Conservation (phyloP, 2,329 filamentous ascomycete species). For the Fusarium praegraminearum region DNA sequence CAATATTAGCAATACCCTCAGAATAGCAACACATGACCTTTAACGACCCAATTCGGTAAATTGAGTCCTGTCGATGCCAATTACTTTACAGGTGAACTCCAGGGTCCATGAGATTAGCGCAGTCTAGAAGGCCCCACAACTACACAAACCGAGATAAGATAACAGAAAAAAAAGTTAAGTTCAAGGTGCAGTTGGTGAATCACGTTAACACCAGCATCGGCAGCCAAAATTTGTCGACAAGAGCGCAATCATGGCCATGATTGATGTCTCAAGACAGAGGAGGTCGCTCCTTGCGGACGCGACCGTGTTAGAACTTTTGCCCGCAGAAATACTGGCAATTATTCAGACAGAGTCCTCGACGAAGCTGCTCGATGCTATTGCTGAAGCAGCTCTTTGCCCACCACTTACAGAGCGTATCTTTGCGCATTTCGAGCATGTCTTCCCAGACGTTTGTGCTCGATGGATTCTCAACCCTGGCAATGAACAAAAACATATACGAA, state of each 20-base stretch:
- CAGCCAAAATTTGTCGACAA: slow-evolving; percentile 47
- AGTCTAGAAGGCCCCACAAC: slow-evolving; percentile 47
- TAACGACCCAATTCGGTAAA: background rate
- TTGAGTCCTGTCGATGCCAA: slow-evolving; percentile 1
- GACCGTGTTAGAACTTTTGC: slow-evolving; percentile 69
- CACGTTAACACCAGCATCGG: slow-evolving; percentile 46
- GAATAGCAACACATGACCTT: background rate
- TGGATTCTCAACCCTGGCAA: slow-evolving; percentile 71
- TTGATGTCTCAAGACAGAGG: slow-evolving; percentile 67
- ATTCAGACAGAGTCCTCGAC: slow-evolving; percentile 73
- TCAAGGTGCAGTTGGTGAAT: slow-evolving; percentile 47
- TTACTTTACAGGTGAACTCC: slow-evolving; percentile 9
- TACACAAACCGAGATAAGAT: slow-evolving; percentile 51
- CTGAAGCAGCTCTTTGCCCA: slow-evolving; percentile 75
- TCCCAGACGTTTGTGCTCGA: slow-evolving; percentile 84
- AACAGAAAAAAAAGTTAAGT: slow-evolving; percentile 53
- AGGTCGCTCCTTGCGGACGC: slow-evolving; percentile 67
- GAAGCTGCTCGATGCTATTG: slow-evolving; percentile 77
- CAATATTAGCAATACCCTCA: background rate
- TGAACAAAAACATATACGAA: slow-evolving; percentile 53
- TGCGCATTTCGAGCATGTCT: slow-evolving; percentile 77
- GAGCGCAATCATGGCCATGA: slow-evolving; percentile 63
- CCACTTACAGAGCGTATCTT: slow-evolving; percentile 80
- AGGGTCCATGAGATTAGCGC: slow-evolving; percentile 27
- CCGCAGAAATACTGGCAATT: slow-evolving; percentile 75